Evolutionary conservation across 495 filamentous ascomycete species (phyloP).

Genomic region (Penicillium waksmanii): DNA sequence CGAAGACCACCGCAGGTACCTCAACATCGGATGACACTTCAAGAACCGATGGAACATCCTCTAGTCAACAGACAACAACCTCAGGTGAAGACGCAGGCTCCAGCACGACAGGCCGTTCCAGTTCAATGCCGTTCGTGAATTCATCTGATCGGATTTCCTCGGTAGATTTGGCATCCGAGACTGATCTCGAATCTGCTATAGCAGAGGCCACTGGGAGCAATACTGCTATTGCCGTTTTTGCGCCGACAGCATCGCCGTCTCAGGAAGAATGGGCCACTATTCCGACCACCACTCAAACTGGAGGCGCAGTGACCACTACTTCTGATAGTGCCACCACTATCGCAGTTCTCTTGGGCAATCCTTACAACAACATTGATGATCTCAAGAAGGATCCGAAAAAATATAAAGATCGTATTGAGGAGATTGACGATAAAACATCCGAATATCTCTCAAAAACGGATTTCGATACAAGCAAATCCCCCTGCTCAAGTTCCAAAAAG

Average conservation of each 20-base stretch:
- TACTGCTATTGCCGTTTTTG: not conserved
- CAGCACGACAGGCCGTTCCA: not conserved
- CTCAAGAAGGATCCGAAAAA: slow-evolving; percentile 1
- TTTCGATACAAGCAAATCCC: slow-evolving; percentile 4
- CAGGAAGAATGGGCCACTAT: slow-evolving; percentile 1
- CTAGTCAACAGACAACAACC: not conserved
- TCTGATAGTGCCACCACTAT: not conserved
- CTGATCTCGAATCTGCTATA: not conserved
- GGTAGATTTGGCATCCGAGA: not conserved
- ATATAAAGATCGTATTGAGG: slow-evolving; percentile 3
- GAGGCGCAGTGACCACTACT: not conserved
- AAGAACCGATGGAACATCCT: not conserved
- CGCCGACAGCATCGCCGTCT: not conserved
- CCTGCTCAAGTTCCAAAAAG: slow-evolving; percentile 1
- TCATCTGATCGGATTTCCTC: not conserved
- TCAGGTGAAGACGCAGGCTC: not conserved
- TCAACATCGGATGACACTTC: not conserved
- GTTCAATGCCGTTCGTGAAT: not conserved
- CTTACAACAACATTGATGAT: slow-evolving; percentile 2
- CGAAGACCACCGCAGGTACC: not conserved
- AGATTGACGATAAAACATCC: not conserved
- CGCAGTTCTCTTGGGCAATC: not conserved
- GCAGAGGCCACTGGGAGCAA: not conserved
- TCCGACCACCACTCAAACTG: not conserved
- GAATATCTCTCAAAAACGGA: slow-evolving; percentile 1